These are phyloP conservation scores for Porodaedalea pini DNA, from an alignment of 1,284 basidiomycete genomes.

Conservation along the genomic window DNA sequence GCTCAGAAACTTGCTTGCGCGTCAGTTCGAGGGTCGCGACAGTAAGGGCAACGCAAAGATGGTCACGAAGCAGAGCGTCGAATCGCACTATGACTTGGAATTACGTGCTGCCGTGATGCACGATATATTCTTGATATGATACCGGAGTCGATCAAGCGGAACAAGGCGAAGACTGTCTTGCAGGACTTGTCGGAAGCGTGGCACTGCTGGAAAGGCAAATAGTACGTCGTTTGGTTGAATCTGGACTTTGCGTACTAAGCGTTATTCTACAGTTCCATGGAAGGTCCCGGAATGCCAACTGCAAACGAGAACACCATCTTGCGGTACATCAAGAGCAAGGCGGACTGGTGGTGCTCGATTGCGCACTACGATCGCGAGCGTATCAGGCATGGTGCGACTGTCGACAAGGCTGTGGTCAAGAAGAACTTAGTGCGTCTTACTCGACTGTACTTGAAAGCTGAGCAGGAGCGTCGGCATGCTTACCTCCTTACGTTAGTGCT, in stretches of 20 bases:
- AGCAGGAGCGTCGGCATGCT: too few relatives aligned
- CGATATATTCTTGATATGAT: constrained; percentile 98
- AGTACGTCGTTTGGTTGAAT: constrained; percentile 45
- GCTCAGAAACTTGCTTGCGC: constrained; percentile 95
- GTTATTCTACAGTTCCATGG: constrained; percentile 66
- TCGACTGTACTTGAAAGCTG: too few relatives aligned
- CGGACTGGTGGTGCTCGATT: too few relatives aligned
- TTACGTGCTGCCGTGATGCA: constrained; percentile 99
- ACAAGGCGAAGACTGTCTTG: constrained; percentile 98
- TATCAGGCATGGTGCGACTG: too few relatives aligned
- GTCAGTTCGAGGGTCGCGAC: constrained; percentile 97
- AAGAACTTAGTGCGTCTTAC: too few relatives aligned
- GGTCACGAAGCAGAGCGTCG: constrained; percentile 98
- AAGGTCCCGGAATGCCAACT: constrained; percentile 97
- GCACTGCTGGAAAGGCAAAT: constrained; percentile 99
- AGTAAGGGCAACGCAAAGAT: constrained; percentile 97
- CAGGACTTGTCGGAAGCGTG: constrained; percentile 98
- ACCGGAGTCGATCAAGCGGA: constrained; percentile 98
- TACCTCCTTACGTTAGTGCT: too few relatives aligned
- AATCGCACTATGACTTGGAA: constrained; percentile 98
- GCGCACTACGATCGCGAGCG: too few relatives aligned
- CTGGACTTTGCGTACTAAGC: neutral
- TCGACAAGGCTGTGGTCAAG: too few relatives aligned
- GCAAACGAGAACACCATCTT: too few relatives aligned
- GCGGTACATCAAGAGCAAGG: too few relatives aligned